Evolutionary conservation across 2,329 filamentous ascomycete species (phyloP).

Genomic region (Thermothelomyces thermophilus): DNA sequence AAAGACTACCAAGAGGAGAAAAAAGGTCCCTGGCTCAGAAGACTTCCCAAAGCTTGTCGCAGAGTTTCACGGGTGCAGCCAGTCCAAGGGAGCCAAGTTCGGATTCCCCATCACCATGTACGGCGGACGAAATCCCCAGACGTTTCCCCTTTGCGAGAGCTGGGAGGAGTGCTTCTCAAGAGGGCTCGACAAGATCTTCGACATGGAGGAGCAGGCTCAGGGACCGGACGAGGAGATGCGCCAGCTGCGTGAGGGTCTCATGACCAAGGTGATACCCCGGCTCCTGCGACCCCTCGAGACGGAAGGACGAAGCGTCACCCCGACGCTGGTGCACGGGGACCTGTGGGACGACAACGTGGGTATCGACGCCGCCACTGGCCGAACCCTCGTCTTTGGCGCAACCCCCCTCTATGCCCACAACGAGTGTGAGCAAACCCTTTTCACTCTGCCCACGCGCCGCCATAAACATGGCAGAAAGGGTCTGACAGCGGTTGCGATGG

Average conservation of each 20-base stretch:
- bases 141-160: background rate
- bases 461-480: background rate
- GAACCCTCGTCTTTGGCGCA: background rate
- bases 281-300: slow-evolving; percentile 6
- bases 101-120: slow-evolving; percentile 4
- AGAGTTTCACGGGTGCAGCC: background rate
- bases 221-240: background rate
- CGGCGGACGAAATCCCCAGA: slow-evolving; percentile 1
- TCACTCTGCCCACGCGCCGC: too few species aligned
- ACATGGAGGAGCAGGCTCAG: background rate
- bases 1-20: too few species aligned
- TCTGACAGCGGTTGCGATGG: background rate
- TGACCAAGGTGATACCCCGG: slow-evolving; percentile 8
- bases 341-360: slow-evolving; percentile 4
- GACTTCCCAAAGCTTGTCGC: background rate
- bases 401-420: slow-evolving; percentile 4
- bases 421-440: slow-evolving; percentile 5
- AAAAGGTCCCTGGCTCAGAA: background rate
- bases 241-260: background rate
- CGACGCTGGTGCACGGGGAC: slow-evolving; percentile 6
- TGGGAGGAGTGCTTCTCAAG: slow-evolving; percentile 5
- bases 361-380: background rate
- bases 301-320: background rate
- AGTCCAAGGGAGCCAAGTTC: background rate
- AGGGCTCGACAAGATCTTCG: background rate